Conservation (phyloP, 2,329 filamentous ascomycete species). For the Emmonsiellopsis sp. region DNA sequence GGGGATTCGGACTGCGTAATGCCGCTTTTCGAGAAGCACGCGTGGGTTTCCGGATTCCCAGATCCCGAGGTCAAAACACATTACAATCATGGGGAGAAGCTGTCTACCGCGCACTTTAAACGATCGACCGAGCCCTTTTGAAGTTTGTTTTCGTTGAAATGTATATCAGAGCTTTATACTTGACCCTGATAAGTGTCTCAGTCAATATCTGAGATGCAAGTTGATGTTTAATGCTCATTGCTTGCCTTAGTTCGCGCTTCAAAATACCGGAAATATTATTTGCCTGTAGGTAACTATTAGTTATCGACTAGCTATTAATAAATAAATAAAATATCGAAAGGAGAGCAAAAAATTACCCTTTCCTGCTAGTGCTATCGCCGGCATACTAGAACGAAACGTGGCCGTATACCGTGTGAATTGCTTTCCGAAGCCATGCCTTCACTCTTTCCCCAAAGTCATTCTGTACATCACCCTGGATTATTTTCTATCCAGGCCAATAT, state of each 20-base stretch:
- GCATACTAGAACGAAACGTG: too few relatives aligned
- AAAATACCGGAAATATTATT: too few relatives aligned
- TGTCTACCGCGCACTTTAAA: not conserved
- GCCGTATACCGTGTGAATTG: too few relatives aligned
- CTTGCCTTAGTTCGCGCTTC: not conserved
- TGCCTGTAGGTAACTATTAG: too few relatives aligned
- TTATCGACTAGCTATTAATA: too few relatives aligned
- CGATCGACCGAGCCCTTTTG: not conserved
- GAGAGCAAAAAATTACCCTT: too few relatives aligned
- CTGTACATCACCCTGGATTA: too few relatives aligned
- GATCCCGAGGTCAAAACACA: not conserved
- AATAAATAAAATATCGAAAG: too few relatives aligned
- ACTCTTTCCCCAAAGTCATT: too few relatives aligned
- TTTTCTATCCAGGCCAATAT: too few relatives aligned
- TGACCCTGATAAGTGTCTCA: not conserved
- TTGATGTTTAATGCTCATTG: not conserved
- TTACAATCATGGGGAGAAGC: not conserved
- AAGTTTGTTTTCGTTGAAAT: not conserved
- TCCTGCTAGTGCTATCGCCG: too few relatives aligned
- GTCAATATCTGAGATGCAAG: not conserved
- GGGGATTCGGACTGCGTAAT: constrained; percentile 35
- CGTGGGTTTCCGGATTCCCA: not conserved
- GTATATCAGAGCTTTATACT: not conserved
- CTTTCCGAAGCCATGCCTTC: too few relatives aligned
- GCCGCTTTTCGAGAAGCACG: constrained; percentile 24